A percentile compares a stretch with the other conserved stretches of the same genome.
These are phyloP conservation scores for Oryza nivara DNA, from an alignment of 176 grass and related monocot species.

Conservation along the genomic window DNA sequence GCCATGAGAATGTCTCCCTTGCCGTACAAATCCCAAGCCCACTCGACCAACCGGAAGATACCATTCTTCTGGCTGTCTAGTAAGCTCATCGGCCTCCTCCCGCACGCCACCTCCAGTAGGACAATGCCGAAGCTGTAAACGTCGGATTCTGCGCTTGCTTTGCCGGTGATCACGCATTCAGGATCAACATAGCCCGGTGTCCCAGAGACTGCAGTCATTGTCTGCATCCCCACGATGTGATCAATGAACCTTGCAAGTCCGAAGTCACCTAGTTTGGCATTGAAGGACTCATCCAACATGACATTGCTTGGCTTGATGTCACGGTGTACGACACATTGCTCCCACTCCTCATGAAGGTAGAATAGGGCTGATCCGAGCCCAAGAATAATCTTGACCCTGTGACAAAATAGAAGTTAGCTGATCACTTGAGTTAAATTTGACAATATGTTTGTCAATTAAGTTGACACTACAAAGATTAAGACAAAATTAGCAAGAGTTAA, in stretches of 20 bases:
- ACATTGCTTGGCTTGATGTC: constrained; percentile 45
- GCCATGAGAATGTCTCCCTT: too few species aligned
- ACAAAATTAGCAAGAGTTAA: too few species aligned
- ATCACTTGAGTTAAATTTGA: neutral
- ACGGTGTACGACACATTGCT: constrained; percentile 28
- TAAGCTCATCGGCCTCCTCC: too few species aligned
- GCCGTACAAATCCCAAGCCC: too few species aligned
- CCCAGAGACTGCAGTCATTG: constrained; percentile 30
- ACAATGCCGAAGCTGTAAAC: constrained; percentile 50
- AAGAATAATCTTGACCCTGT: constrained; percentile 21
- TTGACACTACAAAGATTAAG: neutral
- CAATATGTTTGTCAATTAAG: too few species aligned
- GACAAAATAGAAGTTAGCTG: neutral
- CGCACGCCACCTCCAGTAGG: constrained; percentile 48
- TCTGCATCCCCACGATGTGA: constrained; percentile 30
- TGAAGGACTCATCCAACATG: constrained; percentile 37
- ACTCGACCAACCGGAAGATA: too few species aligned
- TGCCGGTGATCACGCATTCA: constrained; percentile 6
- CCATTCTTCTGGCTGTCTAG: too few species aligned
- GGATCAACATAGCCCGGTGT: constrained; percentile 51
- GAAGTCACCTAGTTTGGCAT: constrained; percentile 45
- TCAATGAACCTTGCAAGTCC: constrained; percentile 44
- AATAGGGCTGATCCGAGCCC: constrained; percentile 18
- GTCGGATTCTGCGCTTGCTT: neutral
- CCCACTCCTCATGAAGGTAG: constrained; percentile 41